Percentiles rank a stretch among this genome's conserved stretches.
phyloP scores from a whole-genome alignment of 352 stramenopile species.

The Globisporangium cystogenes region DNA sequence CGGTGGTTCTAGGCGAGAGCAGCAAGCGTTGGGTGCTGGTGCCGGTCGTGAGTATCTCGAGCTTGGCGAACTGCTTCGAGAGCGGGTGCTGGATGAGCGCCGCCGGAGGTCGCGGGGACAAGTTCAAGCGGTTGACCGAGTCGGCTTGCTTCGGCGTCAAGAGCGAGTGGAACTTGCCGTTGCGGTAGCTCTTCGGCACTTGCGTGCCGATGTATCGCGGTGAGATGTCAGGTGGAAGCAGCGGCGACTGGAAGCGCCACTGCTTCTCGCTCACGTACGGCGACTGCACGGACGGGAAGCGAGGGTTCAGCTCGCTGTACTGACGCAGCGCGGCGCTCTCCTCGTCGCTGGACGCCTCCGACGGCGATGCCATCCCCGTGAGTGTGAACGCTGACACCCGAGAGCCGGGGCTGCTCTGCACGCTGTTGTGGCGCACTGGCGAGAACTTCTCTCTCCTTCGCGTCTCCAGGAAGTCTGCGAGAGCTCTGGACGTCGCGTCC shows the following conservation, averaged over 20 bases:
- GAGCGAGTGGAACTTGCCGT: constrained; percentile 41
- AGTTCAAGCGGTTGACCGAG: constrained; percentile 41
- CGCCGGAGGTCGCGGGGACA: constrained; percentile 21
- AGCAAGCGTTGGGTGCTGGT: background rate
- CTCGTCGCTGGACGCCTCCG: constrained; percentile 3
- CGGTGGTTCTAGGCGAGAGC: background rate
- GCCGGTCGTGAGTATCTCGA: background rate
- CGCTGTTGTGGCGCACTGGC: background rate
- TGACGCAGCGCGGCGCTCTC: constrained; percentile 13
- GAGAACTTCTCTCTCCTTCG: background rate
- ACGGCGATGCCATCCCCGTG: background rate
- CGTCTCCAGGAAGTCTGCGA: constrained; percentile 3
- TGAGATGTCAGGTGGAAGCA: constrained; percentile 43
- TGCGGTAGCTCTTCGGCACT: constrained; percentile 55
- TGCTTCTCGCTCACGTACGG: constrained; percentile 33
- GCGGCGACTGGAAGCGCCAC: constrained; percentile 41
- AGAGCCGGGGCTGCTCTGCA: background rate
- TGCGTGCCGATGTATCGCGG: constrained; percentile 42
- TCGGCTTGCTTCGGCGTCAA: constrained; percentile 38
- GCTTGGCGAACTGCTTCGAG: constrained; percentile 16
- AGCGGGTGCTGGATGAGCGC: constrained; percentile 15
- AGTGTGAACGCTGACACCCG: background rate
- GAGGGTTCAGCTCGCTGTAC: constrained; percentile 54
- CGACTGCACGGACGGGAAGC: constrained; percentile 54
- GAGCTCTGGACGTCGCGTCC: constrained; percentile 26